Evolutionary conservation across 306 rosid species (phyloP), one percentile per base, ranked within the genome.

Genomic region (Rosa rugosa): DNA sequence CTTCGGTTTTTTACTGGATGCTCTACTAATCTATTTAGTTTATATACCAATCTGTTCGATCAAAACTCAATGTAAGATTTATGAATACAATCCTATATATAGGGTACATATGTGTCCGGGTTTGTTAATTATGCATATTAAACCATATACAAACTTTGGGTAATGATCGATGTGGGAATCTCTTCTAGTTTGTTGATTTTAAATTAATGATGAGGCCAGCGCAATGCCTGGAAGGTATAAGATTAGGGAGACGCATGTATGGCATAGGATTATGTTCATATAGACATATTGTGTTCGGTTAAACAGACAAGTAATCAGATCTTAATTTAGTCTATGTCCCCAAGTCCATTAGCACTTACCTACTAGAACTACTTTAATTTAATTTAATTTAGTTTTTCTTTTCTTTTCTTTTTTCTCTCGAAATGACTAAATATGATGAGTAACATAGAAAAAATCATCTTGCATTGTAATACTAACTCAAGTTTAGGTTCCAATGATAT

Each of bases 321-420:
- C 63, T 14, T 49, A 36, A 65, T 47, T 20, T 41, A 38, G 41
- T 72, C 18, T 71, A 46, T 84, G 80, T 62, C 71, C 70, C 84
- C 80, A 84, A 71, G 56, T 76, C 34, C 69, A 72, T 71, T 5
- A 41, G 62, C 64, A 57, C n/a, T 72, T 54, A 77, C 79, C 82
- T 40, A 76, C 34, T 12, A 1, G 1, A 42, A 38, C 9, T 34
- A 56, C 17, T 45, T 2, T 47, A 22, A 51, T 44, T 25, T 47
- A 22, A 51, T 44, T 25, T 57, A 10, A 14, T 13, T 9, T 71
- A 31, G 36, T 31, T 31, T 31, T 31, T 31, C 0, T 2, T 31
- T 31, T 31, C 3, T 31, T 31, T 31, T 2, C 3, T 31, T 31
- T 2, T 31, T 31, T 31, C 36, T 31, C 36, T 31, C 36, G 36